Evolutionary conservation across 768 basidiomycete genomes (phyloP).

Genomic region (Boletus reticuloceps): DNA sequence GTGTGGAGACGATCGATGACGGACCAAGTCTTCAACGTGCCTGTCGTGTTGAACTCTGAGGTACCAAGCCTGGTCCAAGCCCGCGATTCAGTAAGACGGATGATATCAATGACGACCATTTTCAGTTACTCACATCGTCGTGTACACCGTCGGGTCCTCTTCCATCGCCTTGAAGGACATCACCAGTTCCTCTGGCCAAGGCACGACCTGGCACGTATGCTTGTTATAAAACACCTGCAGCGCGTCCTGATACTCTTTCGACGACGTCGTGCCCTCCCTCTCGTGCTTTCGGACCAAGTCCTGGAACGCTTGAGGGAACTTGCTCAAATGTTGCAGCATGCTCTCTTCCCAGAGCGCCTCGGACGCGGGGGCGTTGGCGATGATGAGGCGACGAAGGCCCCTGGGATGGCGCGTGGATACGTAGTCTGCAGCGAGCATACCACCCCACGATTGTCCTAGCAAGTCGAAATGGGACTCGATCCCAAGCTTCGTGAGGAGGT

Average conservation of each 20-base stretch:
- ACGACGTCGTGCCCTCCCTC: constrained; percentile 28
- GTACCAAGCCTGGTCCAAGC: constrained; percentile 6
- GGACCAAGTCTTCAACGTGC: constrained; percentile 43
- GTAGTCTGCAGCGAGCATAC: constrained; percentile 43
- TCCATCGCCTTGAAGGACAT: constrained; percentile 21
- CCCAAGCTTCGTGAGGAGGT: constrained; percentile 41
- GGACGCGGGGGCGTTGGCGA: constrained; percentile 32
- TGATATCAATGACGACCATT: no score
- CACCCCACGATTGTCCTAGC: constrained; percentile 58
- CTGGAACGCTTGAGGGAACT: constrained; percentile 27
- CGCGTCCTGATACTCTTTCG: constrained; percentile 31
- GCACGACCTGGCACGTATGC: constrained; percentile 32
- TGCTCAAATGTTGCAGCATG: constrained; percentile 18
- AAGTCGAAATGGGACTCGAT: constrained; percentile 41
- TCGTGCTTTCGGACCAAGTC: constrained; percentile 29
- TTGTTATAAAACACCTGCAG: constrained; percentile 27
- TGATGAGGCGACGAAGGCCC: constrained; percentile 37
- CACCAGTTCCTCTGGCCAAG: constrained; percentile 31
- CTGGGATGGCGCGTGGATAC: constrained; percentile 34
- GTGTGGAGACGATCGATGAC: constrained; percentile 41
- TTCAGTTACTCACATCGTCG: constrained; percentile 28
- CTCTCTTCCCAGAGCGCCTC: constrained; percentile 22
- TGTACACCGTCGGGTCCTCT: constrained; percentile 33
- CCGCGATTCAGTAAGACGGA: not conserved
- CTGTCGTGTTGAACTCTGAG: constrained; percentile 36